These are phyloP conservation scores for Dendryphion nanum DNA, from an alignment of 2,329 filamentous ascomycete species.

Conservation along the genomic window DNA sequence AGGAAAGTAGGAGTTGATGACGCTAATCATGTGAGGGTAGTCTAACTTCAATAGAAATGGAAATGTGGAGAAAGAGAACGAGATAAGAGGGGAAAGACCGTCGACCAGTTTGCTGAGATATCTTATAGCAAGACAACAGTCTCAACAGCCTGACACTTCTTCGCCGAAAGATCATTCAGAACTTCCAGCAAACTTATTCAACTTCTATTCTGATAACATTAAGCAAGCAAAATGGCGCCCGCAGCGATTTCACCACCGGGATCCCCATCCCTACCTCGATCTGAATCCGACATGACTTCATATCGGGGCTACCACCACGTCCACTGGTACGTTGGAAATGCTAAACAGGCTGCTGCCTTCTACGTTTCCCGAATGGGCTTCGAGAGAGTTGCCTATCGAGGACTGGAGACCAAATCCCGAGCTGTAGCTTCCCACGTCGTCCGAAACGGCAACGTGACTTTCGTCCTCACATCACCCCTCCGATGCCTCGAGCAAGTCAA, in stretches of 20 bases:
- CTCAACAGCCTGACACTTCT: too few relatives aligned
- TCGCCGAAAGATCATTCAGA: too few relatives aligned
- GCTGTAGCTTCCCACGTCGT: slow-evolving; percentile 82
- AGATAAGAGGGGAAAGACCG: slow-evolving; percentile 1
- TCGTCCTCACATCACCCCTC: slow-evolving; percentile 81
- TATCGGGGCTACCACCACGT: slow-evolving; percentile 90
- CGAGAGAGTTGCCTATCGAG: slow-evolving; percentile 75
- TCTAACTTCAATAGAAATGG: neutral
- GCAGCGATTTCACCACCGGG: slow-evolving; percentile 43
- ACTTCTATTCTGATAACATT: too few relatives aligned
- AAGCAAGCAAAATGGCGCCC: slow-evolving; percentile 25
- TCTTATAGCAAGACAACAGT: too few relatives aligned
- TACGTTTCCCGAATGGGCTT: slow-evolving; percentile 89
- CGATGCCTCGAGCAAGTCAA: slow-evolving; percentile 46
- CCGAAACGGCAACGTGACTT: slow-evolving; percentile 71
- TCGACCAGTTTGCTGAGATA: neutral
- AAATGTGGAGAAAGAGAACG: neutral
- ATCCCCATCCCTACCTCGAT: slow-evolving; percentile 34
- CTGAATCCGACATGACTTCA: slow-evolving; percentile 38
- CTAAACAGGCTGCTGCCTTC: slow-evolving; percentile 89
- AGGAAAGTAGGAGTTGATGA: too few relatives aligned
- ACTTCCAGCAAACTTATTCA: too few relatives aligned
- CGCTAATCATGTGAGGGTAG: neutral
- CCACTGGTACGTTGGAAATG: slow-evolving; percentile 95
- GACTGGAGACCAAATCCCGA: slow-evolving; percentile 83